Base-by-base conservation (phyloP, 2,329 filamentous ascomycete genomes). In the Chaetomiaceae sp. region DNA sequence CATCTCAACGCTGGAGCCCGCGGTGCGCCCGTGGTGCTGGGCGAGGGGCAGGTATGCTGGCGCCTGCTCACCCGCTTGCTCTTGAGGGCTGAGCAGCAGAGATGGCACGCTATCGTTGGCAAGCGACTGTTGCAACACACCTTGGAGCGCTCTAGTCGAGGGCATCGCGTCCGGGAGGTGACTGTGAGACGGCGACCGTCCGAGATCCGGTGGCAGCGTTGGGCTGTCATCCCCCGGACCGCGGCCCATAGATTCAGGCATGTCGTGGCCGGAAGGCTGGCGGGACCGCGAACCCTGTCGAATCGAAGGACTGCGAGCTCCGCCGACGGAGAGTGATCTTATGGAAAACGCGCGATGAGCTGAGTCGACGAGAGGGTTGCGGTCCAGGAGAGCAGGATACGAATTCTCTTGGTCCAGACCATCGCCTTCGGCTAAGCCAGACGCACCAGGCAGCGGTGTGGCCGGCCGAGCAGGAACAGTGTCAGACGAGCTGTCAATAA, bases 81-180 rank as follows among this genome's bases (percentile, higher is more conserved):
- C 74, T 18, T 71, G 72, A 43, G 74, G 70, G 49, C 73, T 78
- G 19, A 75, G 65, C 37, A 67, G 61, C n/a, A 75, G 68, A 8
- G 76, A 80, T 2, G 69, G 68, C 2, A 76, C 74, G 44, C 78
- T 81, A 43, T 81, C 78, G 53, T 80, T 81, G 2, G 73, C 67
- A 29, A 76, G 60, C 1, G 74, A 72, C 55, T 79, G 75, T 46
- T 78, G 70, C 6, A 83, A 58, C 19, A 72, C 72, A 3, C 75
- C 72, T 57, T 78, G 78, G 52, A 77, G 73, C 6, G 65, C 73
- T 56, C 76, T 80, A 59, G 81, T 80, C 3, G 77, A 75, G 46
- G 76, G 71, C 29, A 81, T 70, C 65, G 83, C 71, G 45, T 83
- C 78, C 52, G 79, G 78, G 9, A 82, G 62, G 20, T 79, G 76